phyloP scores from a whole-genome alignment of 1,284 basidiomycete genomes.

The Ceratobasidium sp. region DNA sequence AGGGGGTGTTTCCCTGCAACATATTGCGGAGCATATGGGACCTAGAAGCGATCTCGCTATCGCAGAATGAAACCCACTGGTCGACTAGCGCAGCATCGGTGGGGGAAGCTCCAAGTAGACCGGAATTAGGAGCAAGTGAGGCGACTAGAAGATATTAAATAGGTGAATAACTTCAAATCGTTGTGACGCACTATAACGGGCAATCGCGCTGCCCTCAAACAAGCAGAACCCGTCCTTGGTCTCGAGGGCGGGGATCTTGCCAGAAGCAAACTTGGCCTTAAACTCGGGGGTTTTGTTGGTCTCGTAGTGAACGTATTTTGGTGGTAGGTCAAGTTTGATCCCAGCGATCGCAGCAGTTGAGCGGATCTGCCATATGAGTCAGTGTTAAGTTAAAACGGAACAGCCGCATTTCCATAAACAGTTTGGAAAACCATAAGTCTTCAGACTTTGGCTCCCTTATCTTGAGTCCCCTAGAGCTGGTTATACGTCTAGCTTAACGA shows the following conservation, averaged over 20 bases:
- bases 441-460: too few relatives aligned
- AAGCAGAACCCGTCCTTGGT: conserved; percentile 83
- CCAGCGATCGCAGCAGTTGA: conserved; percentile 81
- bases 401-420: too few relatives aligned
- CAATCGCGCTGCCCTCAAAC: conserved; percentile 85
- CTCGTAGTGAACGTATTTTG: conserved; percentile 73
- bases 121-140: conserved; percentile 74
- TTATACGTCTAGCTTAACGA: too few relatives aligned
- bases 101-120: conserved; percentile 69
- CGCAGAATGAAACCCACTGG: conserved; percentile 77
- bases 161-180: conserved; percentile 54
- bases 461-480: too few relatives aligned
- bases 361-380: conserved; percentile 69
- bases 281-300: conserved; percentile 86
- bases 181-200: conserved; percentile 85
- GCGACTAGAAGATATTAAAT: conserved; percentile 70
- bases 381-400: neutral
- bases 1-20: conserved; percentile 49
- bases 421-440: too few relatives aligned
- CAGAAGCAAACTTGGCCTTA: conserved; percentile 83
- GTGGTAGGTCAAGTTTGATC: conserved; percentile 73
- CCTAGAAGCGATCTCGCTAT: conserved; percentile 66
- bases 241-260: conserved; percentile 89
- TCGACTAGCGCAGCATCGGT: conserved; percentile 74
- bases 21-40: conserved; percentile 55